These are phyloP conservation scores for Penicillium atrosanguineum DNA, from an alignment of 495 filamentous ascomycete species.

Conservation along the genomic window DNA sequence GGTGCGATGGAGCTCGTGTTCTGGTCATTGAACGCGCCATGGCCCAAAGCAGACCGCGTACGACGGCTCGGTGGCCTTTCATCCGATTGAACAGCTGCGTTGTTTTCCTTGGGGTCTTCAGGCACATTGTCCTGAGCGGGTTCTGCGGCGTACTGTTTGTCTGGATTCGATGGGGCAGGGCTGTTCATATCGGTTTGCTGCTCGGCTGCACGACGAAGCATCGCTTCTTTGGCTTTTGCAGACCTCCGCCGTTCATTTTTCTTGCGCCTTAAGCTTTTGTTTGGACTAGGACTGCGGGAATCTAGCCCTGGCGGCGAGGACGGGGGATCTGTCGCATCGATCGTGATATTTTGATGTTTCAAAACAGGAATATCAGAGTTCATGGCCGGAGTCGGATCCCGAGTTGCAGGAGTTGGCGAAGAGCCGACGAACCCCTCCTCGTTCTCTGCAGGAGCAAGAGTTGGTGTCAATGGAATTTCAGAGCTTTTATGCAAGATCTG, in stretches of 20 bases:
- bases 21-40: slow-evolving; percentile 10
- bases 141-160: slow-evolving; percentile 1
- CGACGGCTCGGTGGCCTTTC: slow-evolving; percentile 25
- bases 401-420: slow-evolving; percentile 73
- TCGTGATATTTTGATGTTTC: slow-evolving; percentile 13
- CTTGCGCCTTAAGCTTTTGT: slow-evolving; percentile 8
- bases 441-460: slow-evolving; percentile 36
- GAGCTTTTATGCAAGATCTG: slow-evolving; percentile 16
- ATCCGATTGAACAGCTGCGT: slow-evolving; percentile 6
- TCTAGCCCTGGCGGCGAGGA: slow-evolving; percentile 42
- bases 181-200: slow-evolving; percentile 10
- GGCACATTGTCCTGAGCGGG: not conserved
- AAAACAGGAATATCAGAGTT: slow-evolving; percentile 18
- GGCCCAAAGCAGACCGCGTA: slow-evolving; percentile 30
- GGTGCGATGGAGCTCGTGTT: not conserved
- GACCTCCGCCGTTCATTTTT: slow-evolving; percentile 14
- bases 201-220: not conserved
- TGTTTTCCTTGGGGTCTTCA: slow-evolving; percentile 11
- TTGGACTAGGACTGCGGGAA: slow-evolving; percentile 26
- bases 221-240: slow-evolving; percentile 18
- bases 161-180: not conserved
- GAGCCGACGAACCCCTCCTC: slow-evolving; percentile 69
- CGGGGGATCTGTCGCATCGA: slow-evolving; percentile 29
- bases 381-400: slow-evolving; percentile 29
- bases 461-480: slow-evolving; percentile 48